Evolutionary conservation across 2,329 filamentous ascomycete species (phyloP).

Genomic region (Davidsoniella australis): DNA sequence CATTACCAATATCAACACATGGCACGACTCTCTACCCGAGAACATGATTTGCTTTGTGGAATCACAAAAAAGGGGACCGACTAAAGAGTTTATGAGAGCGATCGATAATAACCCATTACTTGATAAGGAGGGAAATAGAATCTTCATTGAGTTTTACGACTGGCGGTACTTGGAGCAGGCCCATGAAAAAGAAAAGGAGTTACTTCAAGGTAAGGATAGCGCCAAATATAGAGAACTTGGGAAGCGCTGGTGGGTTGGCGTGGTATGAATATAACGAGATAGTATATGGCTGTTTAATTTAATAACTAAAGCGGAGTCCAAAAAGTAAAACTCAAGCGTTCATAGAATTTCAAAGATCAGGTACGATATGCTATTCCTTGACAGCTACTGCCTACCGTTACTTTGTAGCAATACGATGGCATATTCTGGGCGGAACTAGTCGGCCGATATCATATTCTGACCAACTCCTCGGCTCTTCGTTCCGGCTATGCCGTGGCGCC

Average conservation of each 20-base stretch:
- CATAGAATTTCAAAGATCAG: too few species aligned
- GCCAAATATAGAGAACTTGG: conserved; percentile 24
- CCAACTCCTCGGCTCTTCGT: too few species aligned
- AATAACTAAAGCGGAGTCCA: too few species aligned
- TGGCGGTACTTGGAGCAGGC: conserved; percentile 29
- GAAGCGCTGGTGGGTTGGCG: conserved; percentile 27
- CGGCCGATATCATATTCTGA: too few species aligned
- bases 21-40: conserved; percentile 15
- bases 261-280: conserved; percentile 19
- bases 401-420: neutral
- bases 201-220: conserved; percentile 18
- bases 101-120: conserved; percentile 19
- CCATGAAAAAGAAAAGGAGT: conserved; percentile 22
- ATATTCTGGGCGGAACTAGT: too few species aligned
- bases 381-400: neutral
- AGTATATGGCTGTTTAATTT: too few species aligned
- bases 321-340: too few species aligned
- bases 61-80: conserved; percentile 19
- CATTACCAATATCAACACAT: conserved; percentile 21
- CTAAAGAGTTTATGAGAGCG: conserved; percentile 19
- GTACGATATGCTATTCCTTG: too few species aligned
- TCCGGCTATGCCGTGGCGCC: too few species aligned
- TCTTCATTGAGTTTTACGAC: conserved; percentile 28
- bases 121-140: conserved; percentile 17
- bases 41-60: conserved; percentile 24